Evolutionary conservation across 192 early-diverging fungal genomes (phyloP), one percentile per base, ranked within the genome.

Genomic region (Backusella luteola): DNA sequence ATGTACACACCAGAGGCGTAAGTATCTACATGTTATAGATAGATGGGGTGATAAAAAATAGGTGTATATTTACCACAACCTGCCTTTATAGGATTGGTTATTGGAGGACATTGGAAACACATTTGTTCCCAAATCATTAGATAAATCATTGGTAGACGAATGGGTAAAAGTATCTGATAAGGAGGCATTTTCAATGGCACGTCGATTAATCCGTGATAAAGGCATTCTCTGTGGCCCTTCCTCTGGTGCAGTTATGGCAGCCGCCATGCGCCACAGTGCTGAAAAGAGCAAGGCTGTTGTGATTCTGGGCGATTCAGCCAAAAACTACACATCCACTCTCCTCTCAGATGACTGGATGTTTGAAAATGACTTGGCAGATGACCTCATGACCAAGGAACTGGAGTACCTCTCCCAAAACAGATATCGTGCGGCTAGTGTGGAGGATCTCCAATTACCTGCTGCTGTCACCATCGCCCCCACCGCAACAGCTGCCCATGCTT

Each of bases 371-470:
- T 72, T 95, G 19, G 84, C 93, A 76, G 93, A 94, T 69, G 87
- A 89, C 17, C 70, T 79, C 2, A 88, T 90, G 79, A 83, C 87
- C 5, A 78, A 78, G 69, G 85, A 89, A 6, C 78, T 90, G 26
- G 89, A 90, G 39, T 90, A 87, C 73, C 77, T 86, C 46, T 85
- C 85, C 67, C 83, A 84, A 36, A 89, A 90, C 23, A 89, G 93
- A 76, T 95, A 91, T 76, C 88, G 95, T 4, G 94, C 87, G 38
- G 94, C 94, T 2, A 91, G 89, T 52, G 90, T 95, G 7, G 95
- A 96, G 75, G 95, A 96, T 70, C 81, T 95, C 32, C 95, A 96
- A 76, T 78, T 96, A 12, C 93, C 93, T 0, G 91, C 90, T 0
- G 94, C 95, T 0, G 88, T 95, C 1, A 88, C 92, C 17, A 88